phyloP scores from a whole-genome alignment of 2,329 filamentous ascomycete genomes.

The Endocalyx cinctus region DNA sequence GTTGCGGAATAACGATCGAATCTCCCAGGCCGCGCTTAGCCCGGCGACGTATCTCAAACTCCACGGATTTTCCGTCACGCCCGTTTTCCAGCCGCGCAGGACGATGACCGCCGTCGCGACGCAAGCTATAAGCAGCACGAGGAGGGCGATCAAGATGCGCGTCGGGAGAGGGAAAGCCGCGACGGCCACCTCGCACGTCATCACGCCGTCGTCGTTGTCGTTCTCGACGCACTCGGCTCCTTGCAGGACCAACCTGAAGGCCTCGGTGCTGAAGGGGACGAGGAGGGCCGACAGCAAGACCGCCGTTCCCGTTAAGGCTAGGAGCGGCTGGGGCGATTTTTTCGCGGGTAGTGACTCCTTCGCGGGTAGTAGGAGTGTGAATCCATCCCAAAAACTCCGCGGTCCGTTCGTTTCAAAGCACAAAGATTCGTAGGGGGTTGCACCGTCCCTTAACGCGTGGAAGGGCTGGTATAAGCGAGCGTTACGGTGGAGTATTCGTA shows the following conservation, averaged over 20 bases:
- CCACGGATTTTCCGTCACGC: conserved; percentile 37
- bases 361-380: conserved; percentile 7
- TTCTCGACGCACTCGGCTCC: conserved; percentile 24
- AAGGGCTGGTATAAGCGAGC: conserved; percentile 38
- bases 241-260: conserved; percentile 33
- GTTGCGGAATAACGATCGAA: conserved; percentile 20
- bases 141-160: conserved; percentile 27
- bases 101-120: too few species aligned
- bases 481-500: conserved; percentile 31
- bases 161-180: conserved; percentile 28
- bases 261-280: conserved; percentile 36
- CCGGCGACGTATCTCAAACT: conserved; percentile 31
- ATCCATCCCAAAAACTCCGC: conserved; percentile 29
- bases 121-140: too few species aligned
- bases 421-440: conserved; percentile 35
- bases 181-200: conserved; percentile 18
- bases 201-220: background rate
- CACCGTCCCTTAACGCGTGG: conserved; percentile 36
- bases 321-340: conserved; percentile 16
- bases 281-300: conserved; percentile 30
- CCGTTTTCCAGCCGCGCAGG: conserved; percentile 31
- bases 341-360: background rate
- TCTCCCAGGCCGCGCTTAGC: conserved; percentile 25
- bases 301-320: conserved; percentile 32
- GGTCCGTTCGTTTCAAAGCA: conserved; percentile 36